A percentile compares a stretch with the other conserved stretches of the same genome.
Evolutionary conservation across 805 yeast species (phyloP).

Genomic region (Ogataea saltuana): DNA sequence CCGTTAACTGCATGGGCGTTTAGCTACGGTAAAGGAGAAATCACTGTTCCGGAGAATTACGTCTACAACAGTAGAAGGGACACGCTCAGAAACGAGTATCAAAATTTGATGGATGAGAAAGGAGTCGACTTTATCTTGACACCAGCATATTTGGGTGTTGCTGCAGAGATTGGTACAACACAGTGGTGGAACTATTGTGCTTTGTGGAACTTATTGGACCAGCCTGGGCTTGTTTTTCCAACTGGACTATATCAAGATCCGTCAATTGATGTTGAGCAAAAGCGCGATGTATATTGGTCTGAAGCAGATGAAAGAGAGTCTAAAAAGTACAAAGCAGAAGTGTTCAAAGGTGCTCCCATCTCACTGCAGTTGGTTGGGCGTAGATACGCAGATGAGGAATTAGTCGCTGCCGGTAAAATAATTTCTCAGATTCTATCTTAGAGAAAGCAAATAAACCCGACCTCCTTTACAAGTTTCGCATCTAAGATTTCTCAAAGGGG

Average conservation of each 20-base stretch:
- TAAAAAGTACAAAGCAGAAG: slow-evolving; percentile 45
- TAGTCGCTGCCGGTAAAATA: slow-evolving; percentile 39
- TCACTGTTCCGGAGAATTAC: slow-evolving; percentile 53
- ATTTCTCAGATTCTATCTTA: slow-evolving; percentile 29
- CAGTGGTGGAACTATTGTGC: slow-evolving; percentile 81
- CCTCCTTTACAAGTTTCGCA: too few species aligned
- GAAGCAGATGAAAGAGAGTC: slow-evolving; percentile 49
- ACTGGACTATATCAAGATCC: slow-evolving; percentile 59
- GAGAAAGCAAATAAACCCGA: too few species aligned
- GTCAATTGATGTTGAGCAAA: slow-evolving; percentile 48
- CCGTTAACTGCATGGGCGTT: slow-evolving; percentile 64
- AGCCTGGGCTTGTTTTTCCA: slow-evolving; percentile 66
- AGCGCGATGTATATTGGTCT: slow-evolving; percentile 41
- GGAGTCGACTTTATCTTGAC: slow-evolving; percentile 64
- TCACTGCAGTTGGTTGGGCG: slow-evolving; percentile 53
- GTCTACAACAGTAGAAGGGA: slow-evolving; percentile 56
- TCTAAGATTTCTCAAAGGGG: slow-evolving; percentile 39
- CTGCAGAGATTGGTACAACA: slow-evolving; percentile 51
- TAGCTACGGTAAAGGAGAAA: slow-evolving; percentile 58
- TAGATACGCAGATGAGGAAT: slow-evolving; percentile 57
- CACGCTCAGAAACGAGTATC: slow-evolving; percentile 54
- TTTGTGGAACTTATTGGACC: slow-evolving; percentile 68
- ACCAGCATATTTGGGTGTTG: slow-evolving; percentile 68
- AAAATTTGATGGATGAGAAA: slow-evolving; percentile 49
- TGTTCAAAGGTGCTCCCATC: slow-evolving; percentile 53